These are phyloP conservation scores for Delitschia confertaspora DNA, from an alignment of 495 filamentous ascomycete genomes.

Conservation along the genomic window DNA sequence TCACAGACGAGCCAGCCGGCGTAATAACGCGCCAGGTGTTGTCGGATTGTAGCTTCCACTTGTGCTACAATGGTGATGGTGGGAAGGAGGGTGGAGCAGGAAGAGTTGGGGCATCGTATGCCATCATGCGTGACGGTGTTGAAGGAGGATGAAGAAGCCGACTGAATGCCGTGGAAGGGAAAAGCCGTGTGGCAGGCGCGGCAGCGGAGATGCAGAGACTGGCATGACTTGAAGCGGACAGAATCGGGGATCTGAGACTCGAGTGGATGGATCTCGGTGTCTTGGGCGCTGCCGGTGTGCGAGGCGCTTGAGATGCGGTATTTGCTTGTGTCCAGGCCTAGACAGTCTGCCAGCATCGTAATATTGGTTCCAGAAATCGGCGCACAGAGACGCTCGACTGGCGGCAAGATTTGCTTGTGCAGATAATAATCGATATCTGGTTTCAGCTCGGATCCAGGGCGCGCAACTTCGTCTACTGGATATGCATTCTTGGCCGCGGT, in stretches of 20 bases:
- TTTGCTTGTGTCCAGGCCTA: slow-evolving; percentile 82
- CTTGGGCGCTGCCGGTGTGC: slow-evolving; percentile 28
- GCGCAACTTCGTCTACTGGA: slow-evolving; percentile 74
- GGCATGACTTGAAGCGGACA: slow-evolving; percentile 72
- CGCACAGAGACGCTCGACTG: slow-evolving; percentile 94
- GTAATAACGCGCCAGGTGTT: slow-evolving; percentile 74
- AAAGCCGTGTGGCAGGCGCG: slow-evolving; percentile 63
- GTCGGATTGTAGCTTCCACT: slow-evolving; percentile 72
- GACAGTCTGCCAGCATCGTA: slow-evolving; percentile 77
- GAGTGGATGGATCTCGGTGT: slow-evolving; percentile 64
- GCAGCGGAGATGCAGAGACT: slow-evolving; percentile 67
- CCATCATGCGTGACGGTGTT: slow-evolving; percentile 50
- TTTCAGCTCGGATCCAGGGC: slow-evolving; percentile 60
- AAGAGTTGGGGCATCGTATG: slow-evolving; percentile 54
- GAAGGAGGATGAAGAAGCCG: slow-evolving; percentile 41
- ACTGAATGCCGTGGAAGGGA: slow-evolving; percentile 65
- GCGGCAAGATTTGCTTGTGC: slow-evolving; percentile 95
- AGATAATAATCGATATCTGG: slow-evolving; percentile 93
- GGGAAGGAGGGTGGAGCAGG: slow-evolving; percentile 55
- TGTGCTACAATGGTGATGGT: slow-evolving; percentile 74
- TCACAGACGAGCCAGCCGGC: slow-evolving; percentile 86
- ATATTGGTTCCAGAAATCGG: slow-evolving; percentile 89
- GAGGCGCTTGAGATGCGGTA: slow-evolving; percentile 56
- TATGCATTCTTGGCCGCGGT: slow-evolving; percentile 78
- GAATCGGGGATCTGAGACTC: slow-evolving; percentile 89